phyloP scores from a whole-genome alignment of 129 eudicot genomes.

The Rutidosis leptorrhynchoides region DNA sequence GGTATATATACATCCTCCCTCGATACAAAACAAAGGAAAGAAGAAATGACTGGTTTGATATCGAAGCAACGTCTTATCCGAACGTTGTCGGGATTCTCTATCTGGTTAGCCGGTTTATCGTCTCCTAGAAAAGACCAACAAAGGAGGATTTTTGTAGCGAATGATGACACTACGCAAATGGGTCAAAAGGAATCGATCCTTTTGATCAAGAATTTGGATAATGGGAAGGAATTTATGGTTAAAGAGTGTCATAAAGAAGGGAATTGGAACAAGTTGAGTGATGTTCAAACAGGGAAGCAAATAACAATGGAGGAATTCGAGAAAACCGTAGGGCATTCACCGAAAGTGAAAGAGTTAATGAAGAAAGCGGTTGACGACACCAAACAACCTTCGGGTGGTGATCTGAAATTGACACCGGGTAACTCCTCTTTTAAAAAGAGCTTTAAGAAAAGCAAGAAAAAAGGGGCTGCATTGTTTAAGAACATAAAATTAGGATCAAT shows the following conservation, averaged over 20 bases:
- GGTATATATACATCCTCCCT: slow-evolving; percentile 10
- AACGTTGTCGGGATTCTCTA: slow-evolving; percentile 18
- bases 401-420: slow-evolving; percentile 27
- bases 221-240: slow-evolving; percentile 30
- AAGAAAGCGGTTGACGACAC: slow-evolving; percentile 10
- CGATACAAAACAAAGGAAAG: slow-evolving; percentile 1
- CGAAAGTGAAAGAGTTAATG: slow-evolving; percentile 29
- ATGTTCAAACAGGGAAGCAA: slow-evolving; percentile 32
- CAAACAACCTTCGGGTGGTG: slow-evolving; percentile 25
- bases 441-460: slow-evolving; percentile 35
- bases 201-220: slow-evolving; percentile 33
- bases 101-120: slow-evolving; percentile 13
- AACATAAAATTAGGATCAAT: slow-evolving; percentile 45
- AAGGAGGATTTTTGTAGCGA: slow-evolving; percentile 14
- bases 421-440: slow-evolving; percentile 28
- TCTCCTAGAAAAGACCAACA: slow-evolving; percentile 11
- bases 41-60: slow-evolving; percentile 26
- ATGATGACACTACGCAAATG: too few relatives aligned
- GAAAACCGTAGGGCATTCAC: slow-evolving; percentile 33
- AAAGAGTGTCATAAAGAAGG: slow-evolving; percentile 30
- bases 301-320: slow-evolving; percentile 39
- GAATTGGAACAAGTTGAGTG: slow-evolving; percentile 34
- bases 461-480: slow-evolving; percentile 34
- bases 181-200: slow-evolving; percentile 24
- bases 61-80: slow-evolving; percentile 23